Base-by-base conservation (phyloP, 2,329 filamentous ascomycete genomes). In the Fusarium abutilonis region DNA sequence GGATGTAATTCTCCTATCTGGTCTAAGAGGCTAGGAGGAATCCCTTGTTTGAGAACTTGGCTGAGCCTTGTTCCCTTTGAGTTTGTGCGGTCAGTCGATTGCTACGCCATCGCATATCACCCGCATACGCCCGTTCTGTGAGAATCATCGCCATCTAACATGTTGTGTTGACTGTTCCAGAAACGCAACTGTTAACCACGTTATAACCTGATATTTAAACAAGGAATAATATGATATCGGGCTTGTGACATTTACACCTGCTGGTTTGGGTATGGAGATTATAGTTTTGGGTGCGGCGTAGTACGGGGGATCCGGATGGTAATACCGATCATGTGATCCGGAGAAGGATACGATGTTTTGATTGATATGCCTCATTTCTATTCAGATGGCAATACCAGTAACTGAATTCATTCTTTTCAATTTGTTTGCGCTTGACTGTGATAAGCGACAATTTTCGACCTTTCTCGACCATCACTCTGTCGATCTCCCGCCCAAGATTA, bases 121-220 rank as follows among this genome's bases (percentile, higher is more conserved):
- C 75, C 2, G 75, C 73, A 13, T 78, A 75, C 76, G 86, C 87
- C 9, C 9, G 0, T 62, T 89, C 41, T 87, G 87, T 0, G 87
- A 90, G 76, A 4, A 72, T 90, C 43, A 83, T 87, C 11, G 89
- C 86, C 70, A 83, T 90, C 0, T 43, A 86, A 60, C 87, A 87
- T 0, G 87, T 90, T 10, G 80, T 90, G 26, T 35, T 72, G 3
- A 66, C 69, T 6, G 71, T 70, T 31, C 52, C 66, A 50, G 71
- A 71, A 6, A 74, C 75, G 74, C 49, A n/a, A 14, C 5, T 74
- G 15, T 19, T 14, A 19, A 21, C 14, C 21, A 54, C 35, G 13
- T 38, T 15, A 17, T 39, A 41, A 19, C 15, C n/a, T 13, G 13
- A 19, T 21, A 3, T 23, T 36, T 17, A 9, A 32, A 38, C 26